Conservation (phyloP, 2,329 filamentous ascomycete species). For the Lizonia empirigonia region DNA sequence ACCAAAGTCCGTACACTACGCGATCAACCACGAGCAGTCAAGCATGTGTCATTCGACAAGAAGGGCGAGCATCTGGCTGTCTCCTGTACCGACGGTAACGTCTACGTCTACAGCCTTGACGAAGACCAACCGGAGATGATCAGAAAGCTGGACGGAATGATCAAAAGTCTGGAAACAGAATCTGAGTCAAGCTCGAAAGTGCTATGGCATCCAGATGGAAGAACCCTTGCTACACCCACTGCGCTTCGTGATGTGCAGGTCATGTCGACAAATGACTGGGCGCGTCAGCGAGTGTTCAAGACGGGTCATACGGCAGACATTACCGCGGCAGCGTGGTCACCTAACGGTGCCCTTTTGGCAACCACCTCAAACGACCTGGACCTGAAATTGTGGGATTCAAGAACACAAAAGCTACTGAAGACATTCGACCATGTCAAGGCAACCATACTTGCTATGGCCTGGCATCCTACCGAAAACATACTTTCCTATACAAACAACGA, state of each 20-base stretch:
- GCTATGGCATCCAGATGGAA: constrained; percentile 92
- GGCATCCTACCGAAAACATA: constrained; percentile 90
- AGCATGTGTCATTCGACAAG: constrained; percentile 87
- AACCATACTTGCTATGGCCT: constrained; percentile 83
- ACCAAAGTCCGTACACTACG: constrained; percentile 76
- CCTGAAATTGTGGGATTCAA: constrained; percentile 85
- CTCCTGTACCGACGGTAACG: constrained; percentile 84
- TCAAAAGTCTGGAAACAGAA: constrained; percentile 77
- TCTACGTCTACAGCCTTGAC: constrained; percentile 87
- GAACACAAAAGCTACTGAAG: constrained; percentile 80
- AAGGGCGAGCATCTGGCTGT: constrained; percentile 76
- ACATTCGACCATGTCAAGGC: constrained; percentile 72
- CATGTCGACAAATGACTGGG: constrained; percentile 88
- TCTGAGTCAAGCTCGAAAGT: constrained; percentile 75
- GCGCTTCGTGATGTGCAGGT: constrained; percentile 79
- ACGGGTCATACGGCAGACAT: constrained; percentile 83
- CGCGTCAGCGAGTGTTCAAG: constrained; percentile 78
- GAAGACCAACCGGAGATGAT: constrained; percentile 80
- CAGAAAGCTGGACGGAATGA: constrained; percentile 83
- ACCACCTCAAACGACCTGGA: constrained; percentile 64
- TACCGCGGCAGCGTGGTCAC: constrained; percentile 88
- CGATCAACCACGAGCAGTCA: constrained; percentile 85
- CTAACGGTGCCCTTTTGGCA: constrained; percentile 87
- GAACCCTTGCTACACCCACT: constrained; percentile 85
- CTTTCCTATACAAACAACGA: constrained; percentile 91